Evolutionary conservation across 139 green algal species (phyloP).

Genomic region (Parachlorella kessleri): DNA sequence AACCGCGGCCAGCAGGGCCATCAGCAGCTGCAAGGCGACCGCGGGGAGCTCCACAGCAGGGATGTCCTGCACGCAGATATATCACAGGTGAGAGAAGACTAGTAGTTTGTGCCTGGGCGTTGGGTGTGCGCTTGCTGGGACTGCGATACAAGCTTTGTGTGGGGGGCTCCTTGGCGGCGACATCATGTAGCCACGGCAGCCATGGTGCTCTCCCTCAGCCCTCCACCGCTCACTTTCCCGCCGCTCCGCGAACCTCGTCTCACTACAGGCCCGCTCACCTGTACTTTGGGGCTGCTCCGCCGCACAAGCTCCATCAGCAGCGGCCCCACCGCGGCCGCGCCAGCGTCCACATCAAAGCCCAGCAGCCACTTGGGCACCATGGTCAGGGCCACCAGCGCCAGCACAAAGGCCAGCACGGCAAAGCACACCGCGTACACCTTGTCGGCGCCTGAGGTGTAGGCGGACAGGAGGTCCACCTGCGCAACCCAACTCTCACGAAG

Average conservation of each 20-base stretch:
- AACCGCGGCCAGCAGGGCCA: slow-evolving; percentile 4
- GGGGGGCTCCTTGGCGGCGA: too few species aligned
- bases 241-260: too few species aligned
- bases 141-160: too few species aligned
- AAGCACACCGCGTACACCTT: slow-evolving; percentile 23
- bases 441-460: slow-evolving; percentile 19
- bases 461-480: slow-evolving; percentile 31
- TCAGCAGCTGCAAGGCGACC: neutral
- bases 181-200: too few species aligned
- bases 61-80: neutral
- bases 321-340: slow-evolving; percentile 4
- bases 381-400: slow-evolving; percentile 16
- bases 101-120: too few species aligned
- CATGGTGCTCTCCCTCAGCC: neutral
- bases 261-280: too few species aligned
- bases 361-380: slow-evolving; percentile 1
- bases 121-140: too few species aligned
- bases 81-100: neutral
- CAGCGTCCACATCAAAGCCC: slow-evolving; percentile 6
- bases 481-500: too few species aligned
- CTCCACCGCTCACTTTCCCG: neutral
- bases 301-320: neutral
- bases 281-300: too few species aligned
- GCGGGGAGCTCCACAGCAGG: neutral
- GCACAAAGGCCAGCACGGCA: slow-evolving; percentile 8